A percentile compares a stretch with the other conserved stretches of the same genome.
Evolutionary conservation across 352 stramenopile species (phyloP).

Genomic region (Blastocystis hominis): DNA sequence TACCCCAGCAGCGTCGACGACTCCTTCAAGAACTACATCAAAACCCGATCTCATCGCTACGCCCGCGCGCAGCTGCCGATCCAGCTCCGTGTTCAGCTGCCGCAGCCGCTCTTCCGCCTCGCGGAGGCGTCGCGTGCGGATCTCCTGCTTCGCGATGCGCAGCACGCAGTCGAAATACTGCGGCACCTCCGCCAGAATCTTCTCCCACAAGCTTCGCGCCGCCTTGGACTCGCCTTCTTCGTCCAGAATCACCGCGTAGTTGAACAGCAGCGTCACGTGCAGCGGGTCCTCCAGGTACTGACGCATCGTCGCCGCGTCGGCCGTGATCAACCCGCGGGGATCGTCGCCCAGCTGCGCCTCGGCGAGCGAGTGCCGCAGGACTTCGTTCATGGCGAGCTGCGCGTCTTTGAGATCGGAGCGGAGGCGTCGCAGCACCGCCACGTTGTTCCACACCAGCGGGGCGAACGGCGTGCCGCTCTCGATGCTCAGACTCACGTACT

Average conservation of each 20-base stretch:
- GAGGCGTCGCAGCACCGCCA: not conserved
- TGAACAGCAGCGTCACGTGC: conserved; percentile 36
- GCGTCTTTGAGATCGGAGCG: not conserved
- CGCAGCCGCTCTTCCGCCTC: not conserved
- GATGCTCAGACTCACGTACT: not conserved
- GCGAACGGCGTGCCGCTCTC: not conserved
- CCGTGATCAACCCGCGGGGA: not conserved
- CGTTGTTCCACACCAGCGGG: conserved; percentile 47
- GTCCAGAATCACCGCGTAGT: conserved; percentile 34
- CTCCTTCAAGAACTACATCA: conserved; percentile 8
- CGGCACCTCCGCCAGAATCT: not conserved
- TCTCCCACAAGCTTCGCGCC: not conserved
- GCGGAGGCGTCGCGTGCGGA: not conserved
- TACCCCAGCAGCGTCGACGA: conserved; percentile 27
- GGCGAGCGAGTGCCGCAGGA: not conserved
- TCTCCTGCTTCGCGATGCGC: not conserved
- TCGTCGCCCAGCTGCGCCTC: not conserved
- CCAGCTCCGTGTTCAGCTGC: not conserved
- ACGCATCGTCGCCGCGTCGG: not conserved
- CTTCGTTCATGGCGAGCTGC: conserved; percentile 1
- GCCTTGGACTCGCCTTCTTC: not conserved
- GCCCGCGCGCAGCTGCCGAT: not conserved
- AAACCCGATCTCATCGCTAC: not conserved
- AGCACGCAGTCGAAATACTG: conserved; percentile 49
- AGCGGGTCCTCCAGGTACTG: not conserved